Evolutionary conservation across 106 monocot species (phyloP).

Genomic region (Allium fistulosum): DNA sequence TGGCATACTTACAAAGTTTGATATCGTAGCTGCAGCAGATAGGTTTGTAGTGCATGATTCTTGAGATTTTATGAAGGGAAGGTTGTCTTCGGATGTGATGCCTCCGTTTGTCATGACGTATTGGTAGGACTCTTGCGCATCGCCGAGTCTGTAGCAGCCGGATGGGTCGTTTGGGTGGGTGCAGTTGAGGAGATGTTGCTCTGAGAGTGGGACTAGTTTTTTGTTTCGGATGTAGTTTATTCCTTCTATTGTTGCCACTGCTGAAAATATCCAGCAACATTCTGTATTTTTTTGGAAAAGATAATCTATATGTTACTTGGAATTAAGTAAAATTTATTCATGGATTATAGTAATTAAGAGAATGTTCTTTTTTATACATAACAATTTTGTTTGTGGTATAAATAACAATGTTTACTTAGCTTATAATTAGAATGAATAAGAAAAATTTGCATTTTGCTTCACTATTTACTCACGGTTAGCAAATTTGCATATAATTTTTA

Average conservation of each 20-base stretch:
- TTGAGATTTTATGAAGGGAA: slow-evolving; percentile 18
- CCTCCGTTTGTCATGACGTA: slow-evolving; percentile 24
- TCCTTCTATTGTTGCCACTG: slow-evolving; percentile 38
- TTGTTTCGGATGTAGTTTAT: slow-evolving; percentile 28
- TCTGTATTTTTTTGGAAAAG: no score
- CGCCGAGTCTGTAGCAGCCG: slow-evolving; percentile 31
- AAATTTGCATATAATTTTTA: no score
- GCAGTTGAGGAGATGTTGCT: slow-evolving; percentile 46
- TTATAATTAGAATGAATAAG: no score
- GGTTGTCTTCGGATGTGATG: slow-evolving; percentile 17
- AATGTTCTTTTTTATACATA: no score
- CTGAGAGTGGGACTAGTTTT: slow-evolving; percentile 22
- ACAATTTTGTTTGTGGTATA: no score
- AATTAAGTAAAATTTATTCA: no score
- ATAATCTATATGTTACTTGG: no score
- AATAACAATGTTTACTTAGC: no score
- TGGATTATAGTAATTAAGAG: no score
- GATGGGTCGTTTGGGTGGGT: background rate
- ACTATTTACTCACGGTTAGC: no score
- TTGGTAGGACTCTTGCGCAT: slow-evolving; percentile 21
- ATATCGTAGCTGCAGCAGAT: slow-evolving; percentile 10
- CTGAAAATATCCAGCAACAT: slow-evolving; percentile 38
- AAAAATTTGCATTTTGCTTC: no score
- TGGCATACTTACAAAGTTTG: slow-evolving; percentile 16
- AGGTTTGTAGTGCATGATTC: slow-evolving; percentile 9